Conservation (phyloP, 768 basidiomycete genomes). For the Pisolithus microcarpus region DNA sequence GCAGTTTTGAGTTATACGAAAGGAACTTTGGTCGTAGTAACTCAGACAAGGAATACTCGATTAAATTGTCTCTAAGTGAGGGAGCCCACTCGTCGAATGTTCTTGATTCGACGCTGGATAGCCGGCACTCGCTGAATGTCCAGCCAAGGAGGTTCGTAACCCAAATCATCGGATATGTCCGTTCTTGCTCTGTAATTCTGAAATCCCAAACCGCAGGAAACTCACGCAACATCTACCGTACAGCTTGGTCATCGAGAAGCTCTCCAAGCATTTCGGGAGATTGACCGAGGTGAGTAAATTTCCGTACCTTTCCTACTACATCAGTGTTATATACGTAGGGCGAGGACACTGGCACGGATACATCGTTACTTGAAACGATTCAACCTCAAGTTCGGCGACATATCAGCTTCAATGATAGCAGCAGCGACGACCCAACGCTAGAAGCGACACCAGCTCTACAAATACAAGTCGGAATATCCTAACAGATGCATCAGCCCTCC, state of each 20-base stretch:
- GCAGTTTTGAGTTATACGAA: slow-evolving; percentile 86
- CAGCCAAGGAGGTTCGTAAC: slow-evolving; percentile 67
- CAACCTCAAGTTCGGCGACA: slow-evolving; percentile 16
- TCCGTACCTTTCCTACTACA: neutral
- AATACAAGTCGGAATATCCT: no score
- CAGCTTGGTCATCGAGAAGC: slow-evolving; percentile 74
- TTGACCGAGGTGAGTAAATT: slow-evolving; percentile 45
- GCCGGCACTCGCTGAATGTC: slow-evolving; percentile 92
- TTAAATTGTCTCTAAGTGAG: slow-evolving; percentile 87
- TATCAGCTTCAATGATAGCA: slow-evolving; percentile 18
- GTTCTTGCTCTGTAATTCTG: slow-evolving; percentile 1
- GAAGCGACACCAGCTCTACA: neutral
- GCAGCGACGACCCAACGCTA: slow-evolving; percentile 23
- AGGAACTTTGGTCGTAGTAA: slow-evolving; percentile 79
- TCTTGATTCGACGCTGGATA: slow-evolving; percentile 89
- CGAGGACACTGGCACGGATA: slow-evolving; percentile 54
- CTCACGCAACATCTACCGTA: slow-evolving; percentile 84
- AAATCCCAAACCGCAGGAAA: slow-evolving; percentile 43
- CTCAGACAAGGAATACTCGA: slow-evolving; percentile 94
- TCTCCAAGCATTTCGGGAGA: slow-evolving; percentile 80
- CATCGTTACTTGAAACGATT: slow-evolving; percentile 44
- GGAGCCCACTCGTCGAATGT: slow-evolving; percentile 98
- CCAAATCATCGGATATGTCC: neutral
- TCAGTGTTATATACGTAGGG: slow-evolving; percentile 32
- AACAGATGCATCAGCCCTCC: no score